A percentile compares a stretch with the other conserved stretches of the same genome.
phyloP scores from a whole-genome alignment of 1,284 basidiomycete genomes.

The Ceratobasidium sp. region DNA sequence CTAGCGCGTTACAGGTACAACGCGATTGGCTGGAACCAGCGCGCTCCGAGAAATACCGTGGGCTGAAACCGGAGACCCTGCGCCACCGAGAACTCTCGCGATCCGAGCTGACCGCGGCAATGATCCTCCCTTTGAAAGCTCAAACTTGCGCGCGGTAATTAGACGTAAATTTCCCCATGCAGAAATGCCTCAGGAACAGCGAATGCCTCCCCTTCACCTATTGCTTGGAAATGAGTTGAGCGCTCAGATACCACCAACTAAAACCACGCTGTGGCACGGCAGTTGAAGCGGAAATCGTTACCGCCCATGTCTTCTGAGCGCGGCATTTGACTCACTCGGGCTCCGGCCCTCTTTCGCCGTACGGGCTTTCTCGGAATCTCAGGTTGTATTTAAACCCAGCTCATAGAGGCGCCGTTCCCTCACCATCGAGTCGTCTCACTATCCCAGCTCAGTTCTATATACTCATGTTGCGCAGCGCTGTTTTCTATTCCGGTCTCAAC shows the following conservation, averaged over 20 bases:
- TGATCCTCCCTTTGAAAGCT: too few species aligned
- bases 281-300: not conserved
- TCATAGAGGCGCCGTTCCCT: not conserved
- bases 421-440: not conserved
- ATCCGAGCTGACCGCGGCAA: too few species aligned
- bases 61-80: too few species aligned
- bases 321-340: not conserved
- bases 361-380: constrained; percentile 23
- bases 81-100: too few species aligned
- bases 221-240: too few species aligned
- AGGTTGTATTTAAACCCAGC: constrained; percentile 29
- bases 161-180: too few species aligned
- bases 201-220: too few species aligned
- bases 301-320: not conserved
- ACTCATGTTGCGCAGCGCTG: constrained; percentile 33
- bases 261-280: too few species aligned
- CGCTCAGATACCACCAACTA: too few species aligned
- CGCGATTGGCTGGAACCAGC: constrained; percentile 17
- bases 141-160: too few species aligned
- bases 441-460: not conserved
- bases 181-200: too few species aligned
- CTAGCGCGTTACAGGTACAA: not conserved
- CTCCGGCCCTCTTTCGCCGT: constrained; percentile 21
- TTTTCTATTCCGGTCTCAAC: constrained; percentile 20
- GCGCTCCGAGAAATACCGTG: too few species aligned